phyloP scores from a whole-genome alignment of 495 filamentous ascomycete species.

The Neurospora sp. region DNA sequence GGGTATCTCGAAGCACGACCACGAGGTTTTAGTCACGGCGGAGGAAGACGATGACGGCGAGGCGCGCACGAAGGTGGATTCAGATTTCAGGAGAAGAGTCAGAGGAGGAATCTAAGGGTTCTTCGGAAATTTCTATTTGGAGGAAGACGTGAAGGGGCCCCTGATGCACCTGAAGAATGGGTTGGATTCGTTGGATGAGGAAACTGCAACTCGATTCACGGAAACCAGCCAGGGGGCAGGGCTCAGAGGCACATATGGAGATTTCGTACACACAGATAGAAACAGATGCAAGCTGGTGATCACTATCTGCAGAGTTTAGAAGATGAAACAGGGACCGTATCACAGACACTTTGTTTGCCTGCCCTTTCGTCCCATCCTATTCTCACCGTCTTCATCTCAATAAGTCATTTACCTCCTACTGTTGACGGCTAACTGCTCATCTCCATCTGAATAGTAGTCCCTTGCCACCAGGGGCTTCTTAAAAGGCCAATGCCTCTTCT shows the following conservation, averaged over 20 bases:
- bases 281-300: background rate
- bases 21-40: background rate
- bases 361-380: background rate
- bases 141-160: too few species aligned
- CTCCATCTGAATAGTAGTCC: background rate
- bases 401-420: background rate
- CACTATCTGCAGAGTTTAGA: background rate
- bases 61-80: background rate
- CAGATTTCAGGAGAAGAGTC: background rate
- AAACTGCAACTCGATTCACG: background rate
- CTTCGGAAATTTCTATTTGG: background rate
- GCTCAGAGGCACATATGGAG: background rate
- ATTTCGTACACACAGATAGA: background rate
- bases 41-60: background rate
- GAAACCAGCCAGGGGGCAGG: background rate
- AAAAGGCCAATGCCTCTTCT: background rate
- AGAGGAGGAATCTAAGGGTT: background rate
- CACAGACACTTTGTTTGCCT: background rate
- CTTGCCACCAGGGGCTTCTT: background rate
- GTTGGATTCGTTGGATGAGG: background rate
- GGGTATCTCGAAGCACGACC: background rate
- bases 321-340: background rate
- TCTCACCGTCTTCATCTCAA: background rate
- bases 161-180: background rate
- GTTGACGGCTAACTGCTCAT: background rate